These are phyloP conservation scores for Saccharum spontaneum DNA, from an alignment of 176 grass and related monocot genomes.

Conservation along the genomic window DNA sequence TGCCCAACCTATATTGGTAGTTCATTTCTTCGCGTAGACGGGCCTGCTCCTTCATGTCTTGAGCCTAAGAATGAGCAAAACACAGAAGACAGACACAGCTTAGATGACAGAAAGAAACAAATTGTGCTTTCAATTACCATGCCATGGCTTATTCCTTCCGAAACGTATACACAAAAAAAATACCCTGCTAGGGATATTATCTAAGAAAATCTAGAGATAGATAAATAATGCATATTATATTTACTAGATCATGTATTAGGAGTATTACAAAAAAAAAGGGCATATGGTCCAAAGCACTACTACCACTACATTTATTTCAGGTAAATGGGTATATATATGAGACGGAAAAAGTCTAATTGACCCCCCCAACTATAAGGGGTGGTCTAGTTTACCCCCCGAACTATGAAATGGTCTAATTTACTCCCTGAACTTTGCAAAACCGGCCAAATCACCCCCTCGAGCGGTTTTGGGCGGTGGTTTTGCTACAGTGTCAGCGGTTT, in stretches of 20 bases:
- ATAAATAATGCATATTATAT: not conserved
- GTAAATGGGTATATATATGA: not conserved
- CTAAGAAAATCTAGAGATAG: not conserved
- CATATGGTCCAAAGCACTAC: not conserved
- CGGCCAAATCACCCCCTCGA: too few relatives aligned
- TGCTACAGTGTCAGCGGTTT: too few relatives aligned
- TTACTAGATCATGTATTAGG: not conserved
- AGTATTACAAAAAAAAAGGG: not conserved
- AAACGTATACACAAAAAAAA: not conserved
- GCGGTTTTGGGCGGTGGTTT: too few relatives aligned
- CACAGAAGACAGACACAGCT: not conserved
- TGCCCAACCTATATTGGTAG: constrained; percentile 89
- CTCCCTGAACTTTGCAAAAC: too few relatives aligned
- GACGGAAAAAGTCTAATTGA: too few relatives aligned
- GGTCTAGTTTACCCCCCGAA: too few relatives aligned
- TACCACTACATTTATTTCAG: not conserved
- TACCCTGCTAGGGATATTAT: not conserved
- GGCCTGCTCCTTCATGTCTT: constrained; percentile 98
- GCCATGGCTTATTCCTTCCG: not conserved
- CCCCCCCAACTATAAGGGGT: too few relatives aligned
- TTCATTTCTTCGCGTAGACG: constrained; percentile 97
- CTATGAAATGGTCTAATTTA: too few relatives aligned
- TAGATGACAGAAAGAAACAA: not conserved
- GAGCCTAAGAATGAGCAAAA: constrained; percentile 59
- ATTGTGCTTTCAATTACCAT: not conserved